Conservation (phyloP, 805 yeast species). For the Ogataea pini region DNA sequence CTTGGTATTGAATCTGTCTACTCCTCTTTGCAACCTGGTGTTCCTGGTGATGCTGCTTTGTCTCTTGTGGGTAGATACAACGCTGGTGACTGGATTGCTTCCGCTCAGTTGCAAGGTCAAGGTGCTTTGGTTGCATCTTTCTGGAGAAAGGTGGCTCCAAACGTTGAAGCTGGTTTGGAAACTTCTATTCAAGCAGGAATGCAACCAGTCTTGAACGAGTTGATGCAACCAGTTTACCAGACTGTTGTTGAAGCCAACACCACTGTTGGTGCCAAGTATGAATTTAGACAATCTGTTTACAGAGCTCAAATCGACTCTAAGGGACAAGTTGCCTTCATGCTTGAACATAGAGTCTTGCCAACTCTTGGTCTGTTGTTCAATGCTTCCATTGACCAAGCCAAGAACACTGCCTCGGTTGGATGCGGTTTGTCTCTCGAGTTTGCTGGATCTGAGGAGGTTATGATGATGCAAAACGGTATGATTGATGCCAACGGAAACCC, state of each 20-base stretch:
- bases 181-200: constrained; percentile 77
- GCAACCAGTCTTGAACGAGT: constrained; percentile 73
- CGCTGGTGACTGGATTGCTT: constrained; percentile 86
- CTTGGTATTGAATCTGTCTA: constrained; percentile 92
- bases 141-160: constrained; percentile 91
- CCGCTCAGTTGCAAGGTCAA: constrained; percentile 91
- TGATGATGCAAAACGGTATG: constrained; percentile 88
- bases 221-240: constrained; percentile 77
- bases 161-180: constrained; percentile 94
- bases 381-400: constrained; percentile 90
- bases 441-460: constrained; percentile 89
- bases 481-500: constrained; percentile 84
- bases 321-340: constrained; percentile 87
- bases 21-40: constrained; percentile 64
- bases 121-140: constrained; percentile 87
- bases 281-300: constrained; percentile 93
- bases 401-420: constrained; percentile 79
- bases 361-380: constrained; percentile 81
- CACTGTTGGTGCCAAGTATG: constrained; percentile 95
- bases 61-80: constrained; percentile 89
- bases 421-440: constrained; percentile 95
- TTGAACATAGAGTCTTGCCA: constrained; percentile 93
- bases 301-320: constrained; percentile 91
- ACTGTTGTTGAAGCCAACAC: constrained; percentile 89
- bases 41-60: constrained; percentile 89